A percentile compares a stretch with the other conserved stretches of the same genome.
Conservation (phyloP, 805 yeast genomes). For the Candida patagonica region DNA sequence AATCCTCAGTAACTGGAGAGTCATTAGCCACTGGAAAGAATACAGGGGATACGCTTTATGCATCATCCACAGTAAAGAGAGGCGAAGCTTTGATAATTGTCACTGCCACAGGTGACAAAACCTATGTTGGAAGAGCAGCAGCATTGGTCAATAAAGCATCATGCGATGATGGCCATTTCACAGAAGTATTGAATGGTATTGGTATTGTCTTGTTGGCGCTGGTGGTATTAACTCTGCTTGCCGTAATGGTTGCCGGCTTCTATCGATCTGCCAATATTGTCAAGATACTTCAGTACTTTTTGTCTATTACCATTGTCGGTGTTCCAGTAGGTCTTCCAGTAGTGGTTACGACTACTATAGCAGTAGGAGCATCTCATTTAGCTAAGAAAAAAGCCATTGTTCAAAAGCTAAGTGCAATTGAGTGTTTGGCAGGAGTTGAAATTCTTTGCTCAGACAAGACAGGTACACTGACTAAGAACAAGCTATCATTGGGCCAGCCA, state of each 20-base stretch:
- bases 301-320: conserved; percentile 95
- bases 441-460: conserved; percentile 96
- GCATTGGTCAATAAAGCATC: conserved; percentile 91
- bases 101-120: conserved; percentile 90
- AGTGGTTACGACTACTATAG: conserved; percentile 97
- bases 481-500: conserved; percentile 91
- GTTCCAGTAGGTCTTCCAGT: conserved; percentile 99
- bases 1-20: conserved; percentile 97
- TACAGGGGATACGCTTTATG: conserved; percentile 77
- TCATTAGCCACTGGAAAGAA: conserved; percentile 91
- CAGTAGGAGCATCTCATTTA: conserved; percentile 98
- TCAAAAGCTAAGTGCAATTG: conserved; percentile 93
- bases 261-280: conserved; percentile 86
- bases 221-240: conserved; percentile 76
- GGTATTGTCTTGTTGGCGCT: conserved; percentile 86
- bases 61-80: conserved; percentile 90
- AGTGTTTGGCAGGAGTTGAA: conserved; percentile 95
- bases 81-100: conserved; percentile 94
- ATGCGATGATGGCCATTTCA: conserved; percentile 90
- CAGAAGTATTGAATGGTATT: conserved; percentile 95
- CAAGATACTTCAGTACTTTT: conserved; percentile 79
- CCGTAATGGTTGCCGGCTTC: conserved; percentile 91
- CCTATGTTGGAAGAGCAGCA: conserved; percentile 96
- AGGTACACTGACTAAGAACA: conserved; percentile 96
- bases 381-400: conserved; percentile 97